Evolutionary conservation across 2,329 filamentous ascomycete genomes (phyloP).

Genomic region (Exophiala lecanii-corni): DNA sequence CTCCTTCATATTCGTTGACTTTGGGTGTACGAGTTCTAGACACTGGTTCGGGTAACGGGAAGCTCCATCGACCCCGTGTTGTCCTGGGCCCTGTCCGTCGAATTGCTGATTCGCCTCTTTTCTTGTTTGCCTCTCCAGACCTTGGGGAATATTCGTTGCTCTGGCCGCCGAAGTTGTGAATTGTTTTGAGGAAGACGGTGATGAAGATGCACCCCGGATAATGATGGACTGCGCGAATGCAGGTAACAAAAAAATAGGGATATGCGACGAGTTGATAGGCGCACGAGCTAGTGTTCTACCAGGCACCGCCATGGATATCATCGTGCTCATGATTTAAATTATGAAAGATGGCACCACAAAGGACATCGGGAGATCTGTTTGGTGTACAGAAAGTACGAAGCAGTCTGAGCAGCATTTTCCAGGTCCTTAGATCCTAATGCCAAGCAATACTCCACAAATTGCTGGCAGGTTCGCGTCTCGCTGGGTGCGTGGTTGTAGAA

Average conservation of each 20-base stretch:
- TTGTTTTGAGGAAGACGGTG: conserved; percentile 42
- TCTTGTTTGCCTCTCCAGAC: conserved; percentile 52
- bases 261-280: conserved; percentile 1
- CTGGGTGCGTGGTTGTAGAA: too few relatives aligned
- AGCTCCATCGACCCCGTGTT: conserved; percentile 67
- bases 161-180: too few relatives aligned
- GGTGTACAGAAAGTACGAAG: too few relatives aligned
- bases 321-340: too few relatives aligned
- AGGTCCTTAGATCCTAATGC: too few relatives aligned
- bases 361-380: too few relatives aligned
- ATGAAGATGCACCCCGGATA: conserved; percentile 26
- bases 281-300: conserved; percentile 3
- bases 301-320: conserved; percentile 13
- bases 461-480: too few relatives aligned
- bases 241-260: conserved; percentile 42
- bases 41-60: conserved; percentile 67
- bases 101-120: conserved; percentile 76
- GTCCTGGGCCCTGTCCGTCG: conserved; percentile 71
- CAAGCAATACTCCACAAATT: too few relatives aligned
- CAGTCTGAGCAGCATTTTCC: too few relatives aligned
- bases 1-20: conserved; percentile 47
- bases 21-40: conserved; percentile 44
- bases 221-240: conserved; percentile 20
- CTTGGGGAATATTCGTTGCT: too few relatives aligned
- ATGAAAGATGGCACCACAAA: too few relatives aligned